phyloP scores from a whole-genome alignment of 495 filamentous ascomycete species.

The Penicillium longicatenatum region DNA sequence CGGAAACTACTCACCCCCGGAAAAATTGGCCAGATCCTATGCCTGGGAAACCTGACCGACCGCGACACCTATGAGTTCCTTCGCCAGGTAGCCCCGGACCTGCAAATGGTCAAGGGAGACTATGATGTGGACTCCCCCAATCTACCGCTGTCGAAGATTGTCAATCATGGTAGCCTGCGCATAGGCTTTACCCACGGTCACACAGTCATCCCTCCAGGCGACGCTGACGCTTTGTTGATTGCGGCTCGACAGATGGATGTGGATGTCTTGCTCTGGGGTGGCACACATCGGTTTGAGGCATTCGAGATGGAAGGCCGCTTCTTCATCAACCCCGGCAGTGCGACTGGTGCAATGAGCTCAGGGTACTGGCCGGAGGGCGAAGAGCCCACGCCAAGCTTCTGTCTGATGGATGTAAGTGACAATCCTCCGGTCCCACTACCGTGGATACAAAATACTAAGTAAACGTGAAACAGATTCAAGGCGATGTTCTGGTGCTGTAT shows the following conservation, averaged over 20 bases:
- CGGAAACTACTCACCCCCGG: constrained; percentile 96
- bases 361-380: constrained; percentile 73
- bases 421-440: background rate
- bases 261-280: constrained; percentile 95
- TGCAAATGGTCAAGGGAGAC: constrained; percentile 93
- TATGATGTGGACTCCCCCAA: constrained; percentile 92
- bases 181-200: constrained; percentile 98
- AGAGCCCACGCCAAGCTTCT: constrained; percentile 91
- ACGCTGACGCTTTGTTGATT: constrained; percentile 88
- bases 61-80: constrained; percentile 94
- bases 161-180: constrained; percentile 88
- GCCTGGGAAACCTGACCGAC: constrained; percentile 95
- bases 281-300: constrained; percentile 96
- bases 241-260: constrained; percentile 95
- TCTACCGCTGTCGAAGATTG: constrained; percentile 88
- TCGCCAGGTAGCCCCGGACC: constrained; percentile 84
- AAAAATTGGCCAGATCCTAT: constrained; percentile 97
- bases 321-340: constrained; percentile 97
- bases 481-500: constrained; percentile 93
- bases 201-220: constrained; percentile 86
- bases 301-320: constrained; percentile 99
- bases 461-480: constrained; percentile 74
- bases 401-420: constrained; percentile 93
- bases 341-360: constrained; percentile 78
- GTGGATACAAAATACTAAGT: background rate